Conservation (phyloP, 441 rosid species). For the Aleurites moluccanus region DNA sequence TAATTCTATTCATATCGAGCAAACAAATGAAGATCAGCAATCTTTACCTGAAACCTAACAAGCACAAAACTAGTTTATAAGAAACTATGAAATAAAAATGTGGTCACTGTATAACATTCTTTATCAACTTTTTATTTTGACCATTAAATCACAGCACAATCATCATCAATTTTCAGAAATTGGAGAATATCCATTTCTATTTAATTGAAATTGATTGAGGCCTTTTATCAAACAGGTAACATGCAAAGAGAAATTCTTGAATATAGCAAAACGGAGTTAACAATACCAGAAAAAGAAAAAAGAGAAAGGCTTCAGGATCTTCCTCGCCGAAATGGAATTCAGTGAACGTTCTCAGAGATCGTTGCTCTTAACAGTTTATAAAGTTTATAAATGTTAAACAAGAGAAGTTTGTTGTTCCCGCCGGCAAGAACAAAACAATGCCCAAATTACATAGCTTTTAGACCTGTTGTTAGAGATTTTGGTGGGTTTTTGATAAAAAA, state of each 20-base stretch:
- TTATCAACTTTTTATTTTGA: no score
- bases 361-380: no score
- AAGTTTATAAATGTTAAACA: no score
- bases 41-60: neutral
- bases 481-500: no score
- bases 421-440: no score
- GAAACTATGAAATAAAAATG: neutral
- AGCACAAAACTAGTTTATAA: neutral
- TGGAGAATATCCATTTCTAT: no score
- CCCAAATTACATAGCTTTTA: no score
- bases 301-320: neutral
- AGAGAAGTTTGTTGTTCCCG: no score
- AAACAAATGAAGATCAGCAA: neutral
- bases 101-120: no score
- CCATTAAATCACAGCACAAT: no score
- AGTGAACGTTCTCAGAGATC: neutral
- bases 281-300: neutral
- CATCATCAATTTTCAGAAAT: no score
- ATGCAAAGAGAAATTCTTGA: neutral
- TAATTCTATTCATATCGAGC: conserved; percentile 6
- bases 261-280: neutral
- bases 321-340: neutral
- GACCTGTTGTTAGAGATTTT: no score
- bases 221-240: conserved; percentile 2
- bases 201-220: neutral